A percentile compares a stretch with the other conserved stretches of the same genome.
These are phyloP conservation scores for Plasmodium chabaudi DNA, from an alignment of 169 alveolate genomes.

Conservation along the genomic window DNA sequence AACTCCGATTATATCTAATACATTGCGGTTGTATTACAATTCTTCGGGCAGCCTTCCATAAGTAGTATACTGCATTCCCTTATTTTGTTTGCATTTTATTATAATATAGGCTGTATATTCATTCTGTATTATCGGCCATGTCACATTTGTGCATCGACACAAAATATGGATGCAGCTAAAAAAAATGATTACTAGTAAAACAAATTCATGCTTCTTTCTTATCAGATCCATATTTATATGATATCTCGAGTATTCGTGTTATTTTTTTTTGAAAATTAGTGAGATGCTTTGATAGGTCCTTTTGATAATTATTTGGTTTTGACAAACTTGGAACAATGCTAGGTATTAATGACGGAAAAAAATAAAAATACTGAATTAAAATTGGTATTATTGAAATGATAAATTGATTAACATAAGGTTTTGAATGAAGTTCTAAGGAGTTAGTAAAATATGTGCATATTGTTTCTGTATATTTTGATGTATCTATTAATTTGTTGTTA, in stretches of 20 bases:
- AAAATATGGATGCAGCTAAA: no score
- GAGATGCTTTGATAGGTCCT: constrained; percentile 3
- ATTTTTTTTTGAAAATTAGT: constrained; percentile 17
- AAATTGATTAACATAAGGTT: constrained; percentile 21
- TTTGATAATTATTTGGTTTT: not conserved
- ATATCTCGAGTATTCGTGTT: constrained; percentile 9
- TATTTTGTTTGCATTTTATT: no score
- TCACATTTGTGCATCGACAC: no score
- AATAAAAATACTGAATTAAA: constrained; percentile 49
- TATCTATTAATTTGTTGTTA: constrained; percentile 23
- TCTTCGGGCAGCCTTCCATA: no score
- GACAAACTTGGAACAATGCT: not conserved
- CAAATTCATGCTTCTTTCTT: not conserved
- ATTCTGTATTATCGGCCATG: no score
- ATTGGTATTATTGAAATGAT: constrained; percentile 14
- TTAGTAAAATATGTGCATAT: constrained; percentile 11
- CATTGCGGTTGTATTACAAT: no score
- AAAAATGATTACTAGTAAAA: no score
- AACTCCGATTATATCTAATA: no score
- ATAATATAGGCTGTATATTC: no score
- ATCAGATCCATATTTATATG: constrained; percentile 5
- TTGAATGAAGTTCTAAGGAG: constrained; percentile 21
- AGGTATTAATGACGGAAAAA: constrained; percentile 63
- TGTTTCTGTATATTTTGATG: constrained; percentile 2
- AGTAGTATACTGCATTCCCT: no score